These are phyloP conservation scores for Annulohypoxylon bovei DNA, from an alignment of 495 filamentous ascomycete species.

Conservation along the genomic window DNA sequence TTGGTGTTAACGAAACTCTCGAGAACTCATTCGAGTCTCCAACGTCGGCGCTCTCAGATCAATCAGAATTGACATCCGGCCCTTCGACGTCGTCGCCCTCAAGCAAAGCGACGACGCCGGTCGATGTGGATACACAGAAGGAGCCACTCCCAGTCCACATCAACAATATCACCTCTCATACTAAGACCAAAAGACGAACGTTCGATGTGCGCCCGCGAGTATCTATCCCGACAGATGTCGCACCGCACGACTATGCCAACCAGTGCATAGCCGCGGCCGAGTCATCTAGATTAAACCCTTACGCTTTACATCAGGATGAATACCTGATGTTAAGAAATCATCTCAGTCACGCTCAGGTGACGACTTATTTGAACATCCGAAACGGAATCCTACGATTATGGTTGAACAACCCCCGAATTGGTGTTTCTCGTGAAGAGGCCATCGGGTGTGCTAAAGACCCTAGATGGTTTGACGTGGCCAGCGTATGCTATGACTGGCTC, in stretches of 20 bases:
- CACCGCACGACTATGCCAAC: slow-evolving; percentile 78
- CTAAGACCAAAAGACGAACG: slow-evolving; percentile 44
- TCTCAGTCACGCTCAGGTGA: slow-evolving; percentile 88
- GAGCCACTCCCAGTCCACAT: slow-evolving; percentile 27
- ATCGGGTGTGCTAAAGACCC: slow-evolving; percentile 90
- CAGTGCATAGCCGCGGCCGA: slow-evolving; percentile 91
- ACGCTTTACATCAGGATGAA: slow-evolving; percentile 86
- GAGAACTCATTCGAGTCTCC: slow-evolving; percentile 47
- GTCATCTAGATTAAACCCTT: slow-evolving; percentile 88
- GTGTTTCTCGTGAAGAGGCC: slow-evolving; percentile 87
- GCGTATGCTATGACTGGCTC: slow-evolving; percentile 92
- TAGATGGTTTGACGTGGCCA: slow-evolving; percentile 90
- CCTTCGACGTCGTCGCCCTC: slow-evolving; percentile 54
- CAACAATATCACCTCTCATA: slow-evolving; percentile 7
- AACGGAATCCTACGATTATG: slow-evolving; percentile 95
- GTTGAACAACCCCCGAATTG: slow-evolving; percentile 87
- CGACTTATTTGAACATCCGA: slow-evolving; percentile 95
- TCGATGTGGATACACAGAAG: slow-evolving; percentile 55
- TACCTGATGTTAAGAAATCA: slow-evolving; percentile 80
- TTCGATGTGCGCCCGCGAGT: slow-evolving; percentile 74
- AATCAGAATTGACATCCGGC: slow-evolving; percentile 57
- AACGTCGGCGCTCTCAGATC: slow-evolving; percentile 48
- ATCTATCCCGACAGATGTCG: slow-evolving; percentile 80
- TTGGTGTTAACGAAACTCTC: slow-evolving; percentile 18
- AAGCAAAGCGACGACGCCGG: slow-evolving; percentile 67